These are phyloP conservation scores for Penicillium sp. DNA, from an alignment of 2,329 filamentous ascomycete species.

Conservation along the genomic window DNA sequence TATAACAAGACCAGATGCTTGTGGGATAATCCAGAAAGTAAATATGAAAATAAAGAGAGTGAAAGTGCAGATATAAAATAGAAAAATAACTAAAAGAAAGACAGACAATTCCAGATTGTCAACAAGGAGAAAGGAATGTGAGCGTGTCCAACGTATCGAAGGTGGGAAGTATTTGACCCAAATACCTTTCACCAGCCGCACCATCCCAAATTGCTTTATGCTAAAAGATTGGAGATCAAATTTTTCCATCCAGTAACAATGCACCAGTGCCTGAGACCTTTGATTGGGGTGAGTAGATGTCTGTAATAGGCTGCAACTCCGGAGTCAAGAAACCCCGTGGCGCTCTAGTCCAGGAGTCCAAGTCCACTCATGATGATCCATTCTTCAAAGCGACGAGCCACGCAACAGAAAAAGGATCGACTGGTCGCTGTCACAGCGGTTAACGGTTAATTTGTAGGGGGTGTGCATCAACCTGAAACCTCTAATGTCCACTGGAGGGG, in stretches of 20 bases:
- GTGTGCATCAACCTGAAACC: slow-evolving; percentile 8
- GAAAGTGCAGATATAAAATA: slow-evolving; percentile 3
- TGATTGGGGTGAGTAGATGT: not conserved
- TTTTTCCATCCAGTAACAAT: slow-evolving; percentile 5
- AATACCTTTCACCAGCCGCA: slow-evolving; percentile 4
- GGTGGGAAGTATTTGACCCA: slow-evolving; percentile 17
- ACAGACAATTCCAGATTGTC: slow-evolving; percentile 24
- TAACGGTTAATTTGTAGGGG: not conserved
- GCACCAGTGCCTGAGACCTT: not conserved
- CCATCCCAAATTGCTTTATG: not conserved
- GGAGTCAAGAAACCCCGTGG: not conserved
- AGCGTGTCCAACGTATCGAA: slow-evolving; percentile 12
- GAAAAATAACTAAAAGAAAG: slow-evolving; percentile 18
- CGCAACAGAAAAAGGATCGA: not conserved
- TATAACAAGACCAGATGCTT: not conserved
- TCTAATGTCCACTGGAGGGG: not conserved
- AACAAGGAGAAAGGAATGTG: slow-evolving; percentile 26
- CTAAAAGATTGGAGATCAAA: not conserved
- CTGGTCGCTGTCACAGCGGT: slow-evolving; percentile 8
- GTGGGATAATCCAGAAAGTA: not conserved
- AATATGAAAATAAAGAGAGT: slow-evolving; percentile 2
- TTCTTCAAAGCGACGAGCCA: slow-evolving; percentile 1
- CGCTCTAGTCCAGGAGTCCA: not conserved
- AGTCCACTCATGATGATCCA: slow-evolving; percentile 9
- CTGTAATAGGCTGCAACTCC: slow-evolving; percentile 4